Evolutionary conservation across 2,329 filamentous ascomycete species (phyloP).

Genomic region (Exophiala alcalophila): DNA sequence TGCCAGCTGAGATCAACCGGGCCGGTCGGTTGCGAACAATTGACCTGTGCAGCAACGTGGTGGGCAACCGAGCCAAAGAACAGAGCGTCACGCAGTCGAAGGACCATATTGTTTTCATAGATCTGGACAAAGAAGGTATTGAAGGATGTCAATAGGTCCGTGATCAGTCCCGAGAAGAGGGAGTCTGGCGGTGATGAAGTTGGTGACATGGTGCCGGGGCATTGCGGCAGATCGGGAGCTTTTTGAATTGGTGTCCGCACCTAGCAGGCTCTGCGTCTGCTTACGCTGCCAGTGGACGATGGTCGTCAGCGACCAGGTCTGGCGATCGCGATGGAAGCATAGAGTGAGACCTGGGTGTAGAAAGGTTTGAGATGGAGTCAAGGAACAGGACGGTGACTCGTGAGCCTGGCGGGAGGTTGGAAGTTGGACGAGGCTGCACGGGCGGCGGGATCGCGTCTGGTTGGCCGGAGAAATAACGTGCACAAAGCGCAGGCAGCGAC

Average conservation of each 20-base stretch:
- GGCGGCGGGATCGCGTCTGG: no score
- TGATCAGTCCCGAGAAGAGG: slow-evolving; percentile 6
- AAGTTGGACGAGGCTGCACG: no score
- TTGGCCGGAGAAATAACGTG: no score
- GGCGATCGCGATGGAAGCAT: no score
- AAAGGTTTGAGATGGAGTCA: no score
- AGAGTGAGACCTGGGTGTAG: no score
- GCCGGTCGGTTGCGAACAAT: slow-evolving; percentile 7
- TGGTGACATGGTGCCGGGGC: slow-evolving; percentile 2
- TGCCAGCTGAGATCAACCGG: slow-evolving; percentile 55
- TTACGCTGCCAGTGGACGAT: neutral
- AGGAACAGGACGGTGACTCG: no score
- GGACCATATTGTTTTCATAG: slow-evolving; percentile 14
- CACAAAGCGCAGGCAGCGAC: no score
- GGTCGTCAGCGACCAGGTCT: no score
- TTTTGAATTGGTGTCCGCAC: neutral
- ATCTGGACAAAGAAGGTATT: slow-evolving; percentile 8
- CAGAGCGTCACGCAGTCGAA: slow-evolving; percentile 8
- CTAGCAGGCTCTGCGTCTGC: neutral
- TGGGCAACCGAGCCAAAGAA: slow-evolving; percentile 6
- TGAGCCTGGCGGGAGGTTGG: no score
- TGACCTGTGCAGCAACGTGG: slow-evolving; percentile 1
- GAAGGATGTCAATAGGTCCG: slow-evolving; percentile 12
- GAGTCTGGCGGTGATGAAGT: slow-evolving; percentile 1
- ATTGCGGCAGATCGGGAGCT: no score